Percentiles rank a stretch among this genome's conserved stretches.
These are phyloP conservation scores for Arthrinium phaeospermum DNA, from an alignment of 2,329 filamentous ascomycete genomes.

Conservation along the genomic window DNA sequence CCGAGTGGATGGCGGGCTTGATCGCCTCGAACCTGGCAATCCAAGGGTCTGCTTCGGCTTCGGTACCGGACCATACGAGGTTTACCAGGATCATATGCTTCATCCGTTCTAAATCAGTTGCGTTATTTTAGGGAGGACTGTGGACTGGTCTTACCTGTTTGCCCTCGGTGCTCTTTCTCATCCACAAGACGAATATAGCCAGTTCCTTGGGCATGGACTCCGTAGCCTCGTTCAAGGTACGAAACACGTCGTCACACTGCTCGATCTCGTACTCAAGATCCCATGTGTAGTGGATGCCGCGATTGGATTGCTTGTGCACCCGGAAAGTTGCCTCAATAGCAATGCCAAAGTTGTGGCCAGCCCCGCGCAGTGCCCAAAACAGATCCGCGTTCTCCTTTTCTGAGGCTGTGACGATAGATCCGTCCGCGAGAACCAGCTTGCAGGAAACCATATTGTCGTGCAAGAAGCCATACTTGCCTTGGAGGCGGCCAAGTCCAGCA, in stretches of 20 bases:
- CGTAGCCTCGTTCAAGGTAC: background rate
- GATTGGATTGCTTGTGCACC: constrained; percentile 1
- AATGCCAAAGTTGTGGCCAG: constrained; percentile 16
- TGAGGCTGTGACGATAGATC: background rate
- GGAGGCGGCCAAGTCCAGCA: background rate
- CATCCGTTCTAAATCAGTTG: background rate
- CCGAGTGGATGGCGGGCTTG: background rate
- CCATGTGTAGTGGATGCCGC: constrained; percentile 10
- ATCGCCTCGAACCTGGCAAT: background rate
- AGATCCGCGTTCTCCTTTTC: constrained; percentile 15
- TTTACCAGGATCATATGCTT: constrained; percentile 14
- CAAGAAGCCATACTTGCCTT: constrained; percentile 5
- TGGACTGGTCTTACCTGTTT: background rate
- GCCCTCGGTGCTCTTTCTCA: constrained; percentile 13
- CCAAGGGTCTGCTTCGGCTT: constrained; percentile 3
- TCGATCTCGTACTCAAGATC: constrained; percentile 17
- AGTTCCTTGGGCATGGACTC: constrained; percentile 2
- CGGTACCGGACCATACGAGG: background rate
- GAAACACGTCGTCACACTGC: constrained; percentile 4
- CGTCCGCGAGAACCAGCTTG: constrained; percentile 18
- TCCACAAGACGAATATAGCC: constrained; percentile 15
- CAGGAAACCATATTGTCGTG: constrained; percentile 7
- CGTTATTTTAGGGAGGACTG: background rate
- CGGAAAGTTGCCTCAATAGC: background rate
- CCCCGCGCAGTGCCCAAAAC: constrained; percentile 16